Percentiles rank a stretch among this genome's conserved stretches.
These are phyloP conservation scores for Mallotus repandus DNA, from an alignment of 441 rosid species.

Conservation along the genomic window DNA sequence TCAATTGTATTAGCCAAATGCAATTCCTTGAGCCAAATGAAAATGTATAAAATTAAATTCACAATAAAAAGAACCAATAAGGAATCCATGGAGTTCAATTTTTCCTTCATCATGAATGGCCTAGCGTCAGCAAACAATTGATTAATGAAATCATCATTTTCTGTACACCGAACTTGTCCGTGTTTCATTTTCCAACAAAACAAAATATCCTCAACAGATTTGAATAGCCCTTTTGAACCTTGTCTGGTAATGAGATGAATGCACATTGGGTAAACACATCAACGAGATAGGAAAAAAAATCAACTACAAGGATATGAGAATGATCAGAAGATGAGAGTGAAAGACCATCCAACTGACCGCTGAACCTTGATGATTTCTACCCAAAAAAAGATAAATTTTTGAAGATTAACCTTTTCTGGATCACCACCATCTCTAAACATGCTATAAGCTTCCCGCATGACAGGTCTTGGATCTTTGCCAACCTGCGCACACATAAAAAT, in stretches of 20 bases:
- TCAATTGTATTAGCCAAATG: slow-evolving; percentile 7
- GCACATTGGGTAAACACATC: not conserved
- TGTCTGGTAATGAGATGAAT: not conserved
- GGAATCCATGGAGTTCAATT: not conserved
- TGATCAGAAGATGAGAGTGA: not conserved
- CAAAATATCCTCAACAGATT: not conserved
- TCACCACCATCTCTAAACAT: slow-evolving; percentile 82
- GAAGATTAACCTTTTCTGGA: slow-evolving; percentile 68
- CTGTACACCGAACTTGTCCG: too few relatives aligned
- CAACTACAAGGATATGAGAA: not conserved
- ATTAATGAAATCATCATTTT: not conserved
- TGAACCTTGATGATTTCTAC: not conserved
- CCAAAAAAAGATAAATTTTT: not conserved
- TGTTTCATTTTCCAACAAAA: not conserved
- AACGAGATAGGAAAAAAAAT: not conserved
- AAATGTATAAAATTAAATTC: not conserved
- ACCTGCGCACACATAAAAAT: slow-evolving; percentile 50
- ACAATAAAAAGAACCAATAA: not conserved
- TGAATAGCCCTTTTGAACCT: too few relatives aligned
- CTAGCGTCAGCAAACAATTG: not conserved
- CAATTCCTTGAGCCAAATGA: not conserved
- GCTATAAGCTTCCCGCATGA: slow-evolving; percentile 75
- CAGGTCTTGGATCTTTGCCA: slow-evolving; percentile 83
- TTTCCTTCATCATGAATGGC: not conserved
- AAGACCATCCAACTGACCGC: not conserved